These are phyloP conservation scores for Chenopodium suecicum DNA, from an alignment of 148 eudicot species.

Conservation along the genomic window DNA sequence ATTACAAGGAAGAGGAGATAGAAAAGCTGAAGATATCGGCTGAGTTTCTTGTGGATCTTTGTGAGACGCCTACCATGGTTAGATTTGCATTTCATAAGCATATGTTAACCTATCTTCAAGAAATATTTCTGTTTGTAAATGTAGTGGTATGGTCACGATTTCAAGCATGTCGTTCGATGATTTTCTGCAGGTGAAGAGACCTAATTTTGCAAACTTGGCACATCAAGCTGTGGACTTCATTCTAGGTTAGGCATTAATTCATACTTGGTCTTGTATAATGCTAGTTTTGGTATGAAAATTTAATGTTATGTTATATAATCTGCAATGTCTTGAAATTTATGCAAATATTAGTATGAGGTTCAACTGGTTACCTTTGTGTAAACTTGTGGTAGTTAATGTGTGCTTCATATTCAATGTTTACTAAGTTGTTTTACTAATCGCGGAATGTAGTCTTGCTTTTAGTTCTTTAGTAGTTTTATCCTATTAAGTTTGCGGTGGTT, in stretches of 20 bases:
- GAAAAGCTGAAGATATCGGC: conserved; percentile 75
- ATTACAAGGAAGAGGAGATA: conserved; percentile 48
- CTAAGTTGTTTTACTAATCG: not conserved
- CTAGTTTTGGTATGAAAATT: not conserved
- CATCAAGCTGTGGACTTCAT: conserved; percentile 93
- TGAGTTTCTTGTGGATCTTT: conserved; percentile 91
- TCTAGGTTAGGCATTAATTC: conserved; percentile 41
- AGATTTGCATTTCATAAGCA: conserved; percentile 30
- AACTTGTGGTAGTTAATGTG: not conserved
- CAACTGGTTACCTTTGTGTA: not conserved
- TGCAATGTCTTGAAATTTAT: not conserved
- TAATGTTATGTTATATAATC: not conserved
- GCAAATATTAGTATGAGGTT: not conserved
- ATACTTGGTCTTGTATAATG: not conserved
- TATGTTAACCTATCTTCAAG: not conserved
- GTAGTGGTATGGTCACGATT: not conserved
- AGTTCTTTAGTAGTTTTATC: too few species aligned
- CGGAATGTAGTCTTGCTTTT: not conserved
- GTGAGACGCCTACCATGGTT: conserved; percentile 47
- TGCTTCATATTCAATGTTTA: not conserved
- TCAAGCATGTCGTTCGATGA: not conserved
- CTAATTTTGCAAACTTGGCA: conserved; percentile 57
- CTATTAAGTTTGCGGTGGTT: not conserved
- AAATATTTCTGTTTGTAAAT: too few species aligned
- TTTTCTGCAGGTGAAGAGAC: conserved; percentile 48